Evolutionary conservation across 2,329 filamentous ascomycete genomes (phyloP).

Genomic region (Penicillium sp.): DNA sequence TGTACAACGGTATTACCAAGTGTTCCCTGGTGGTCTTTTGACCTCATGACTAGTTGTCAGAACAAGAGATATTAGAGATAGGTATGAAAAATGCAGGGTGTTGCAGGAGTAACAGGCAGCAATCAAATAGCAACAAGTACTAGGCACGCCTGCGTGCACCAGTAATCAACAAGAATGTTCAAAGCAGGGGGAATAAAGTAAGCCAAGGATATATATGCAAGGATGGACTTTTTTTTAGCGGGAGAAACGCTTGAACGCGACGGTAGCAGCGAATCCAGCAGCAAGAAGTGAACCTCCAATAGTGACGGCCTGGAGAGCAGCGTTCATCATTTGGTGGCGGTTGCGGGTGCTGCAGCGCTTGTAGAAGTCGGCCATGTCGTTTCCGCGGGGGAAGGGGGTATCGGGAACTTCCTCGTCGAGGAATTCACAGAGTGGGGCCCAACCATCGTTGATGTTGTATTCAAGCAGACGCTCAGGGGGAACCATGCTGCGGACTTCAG

Average conservation of each 20-base stretch:
- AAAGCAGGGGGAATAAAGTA: slow-evolving; percentile 5
- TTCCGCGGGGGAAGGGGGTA: slow-evolving; percentile 53
- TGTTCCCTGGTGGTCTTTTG: not conserved
- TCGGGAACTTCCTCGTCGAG: slow-evolving; percentile 54
- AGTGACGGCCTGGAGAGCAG: slow-evolving; percentile 52
- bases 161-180: slow-evolving; percentile 2
- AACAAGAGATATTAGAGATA: slow-evolving; percentile 12
- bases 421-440: slow-evolving; percentile 58
- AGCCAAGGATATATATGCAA: slow-evolving; percentile 8
- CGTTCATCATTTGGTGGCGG: slow-evolving; percentile 58
- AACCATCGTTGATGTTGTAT: slow-evolving; percentile 57
- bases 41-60: not conserved
- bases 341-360: slow-evolving; percentile 56
- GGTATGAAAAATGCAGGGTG: slow-evolving; percentile 12
- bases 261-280: slow-evolving; percentile 42
- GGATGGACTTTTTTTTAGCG: slow-evolving; percentile 17
- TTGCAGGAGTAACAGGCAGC: not conserved
- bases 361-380: slow-evolving; percentile 58
- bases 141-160: slow-evolving; percentile 27
- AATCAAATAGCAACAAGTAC: not conserved
- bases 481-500: slow-evolving; percentile 50
- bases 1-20: slow-evolving; percentile 1
- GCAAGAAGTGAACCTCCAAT: slow-evolving; percentile 53
- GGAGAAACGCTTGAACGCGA: slow-evolving; percentile 44
- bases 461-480: slow-evolving; percentile 55